These are phyloP conservation scores for Phaffia tasmanica DNA, from an alignment of 768 basidiomycete species.

Conservation along the genomic window DNA sequence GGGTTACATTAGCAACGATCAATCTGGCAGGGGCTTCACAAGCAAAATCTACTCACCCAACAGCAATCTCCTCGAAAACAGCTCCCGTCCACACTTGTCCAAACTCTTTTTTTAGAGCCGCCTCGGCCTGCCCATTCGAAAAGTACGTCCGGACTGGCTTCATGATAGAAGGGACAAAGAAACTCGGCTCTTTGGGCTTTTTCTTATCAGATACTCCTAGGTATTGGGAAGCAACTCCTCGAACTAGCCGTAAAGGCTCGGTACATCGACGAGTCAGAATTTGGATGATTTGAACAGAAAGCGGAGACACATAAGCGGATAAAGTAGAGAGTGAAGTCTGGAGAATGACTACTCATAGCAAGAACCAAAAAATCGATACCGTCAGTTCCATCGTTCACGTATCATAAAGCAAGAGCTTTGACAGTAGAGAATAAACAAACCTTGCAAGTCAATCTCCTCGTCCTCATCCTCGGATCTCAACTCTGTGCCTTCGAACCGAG, in stretches of 20 bases:
- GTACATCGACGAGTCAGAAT: slow-evolving; percentile 71
- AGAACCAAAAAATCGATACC: too few relatives aligned
- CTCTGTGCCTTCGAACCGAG: slow-evolving; percentile 12
- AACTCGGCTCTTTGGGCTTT: slow-evolving; percentile 63
- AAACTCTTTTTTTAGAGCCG: slow-evolving; percentile 49
- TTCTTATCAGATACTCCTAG: slow-evolving; percentile 56
- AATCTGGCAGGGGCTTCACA: too few relatives aligned
- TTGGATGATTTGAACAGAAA: slow-evolving; percentile 51
- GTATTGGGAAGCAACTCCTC: slow-evolving; percentile 81
- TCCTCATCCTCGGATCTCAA: slow-evolving; percentile 2
- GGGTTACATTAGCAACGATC: too few relatives aligned
- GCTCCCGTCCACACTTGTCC: slow-evolving; percentile 41
- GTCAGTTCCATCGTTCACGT: neutral
- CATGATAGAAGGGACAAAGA: slow-evolving; percentile 70
- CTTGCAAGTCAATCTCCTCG: slow-evolving; percentile 44
- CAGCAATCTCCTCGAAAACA: slow-evolving; percentile 51
- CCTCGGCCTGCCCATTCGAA: slow-evolving; percentile 46
- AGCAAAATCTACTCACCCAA: slow-evolving; percentile 29
- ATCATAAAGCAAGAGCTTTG: neutral
- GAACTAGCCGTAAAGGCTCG: slow-evolving; percentile 70
- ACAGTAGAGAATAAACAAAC: slow-evolving; percentile 36
- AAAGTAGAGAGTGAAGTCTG: slow-evolving; percentile 46
- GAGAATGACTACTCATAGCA: slow-evolving; percentile 38
- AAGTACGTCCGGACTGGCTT: slow-evolving; percentile 62
- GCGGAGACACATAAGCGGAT: slow-evolving; percentile 46